Evolutionary conservation across 768 basidiomycete genomes (phyloP).

Genomic region (Panaeolus papilionaceus): DNA sequence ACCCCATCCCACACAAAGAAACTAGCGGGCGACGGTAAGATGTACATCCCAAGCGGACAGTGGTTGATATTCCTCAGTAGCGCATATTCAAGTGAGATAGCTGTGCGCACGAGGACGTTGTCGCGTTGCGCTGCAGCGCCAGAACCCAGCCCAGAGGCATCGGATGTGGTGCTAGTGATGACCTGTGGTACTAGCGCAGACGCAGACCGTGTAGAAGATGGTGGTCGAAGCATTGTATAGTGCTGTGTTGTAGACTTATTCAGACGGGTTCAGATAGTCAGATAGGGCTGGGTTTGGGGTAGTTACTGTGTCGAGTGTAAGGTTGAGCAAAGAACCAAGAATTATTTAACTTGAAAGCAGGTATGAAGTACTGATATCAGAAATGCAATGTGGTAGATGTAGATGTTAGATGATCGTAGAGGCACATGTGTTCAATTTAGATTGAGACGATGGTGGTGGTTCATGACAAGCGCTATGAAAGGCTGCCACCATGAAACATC

Average conservation of each 20-base stretch:
- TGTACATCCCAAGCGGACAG: conserved; percentile 76
- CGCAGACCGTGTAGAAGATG: too few relatives aligned
- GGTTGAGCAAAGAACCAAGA: background rate
- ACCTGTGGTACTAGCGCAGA: background rate
- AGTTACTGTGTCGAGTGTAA: too few relatives aligned
- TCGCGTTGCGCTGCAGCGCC: conserved; percentile 21
- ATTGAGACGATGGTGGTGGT: background rate
- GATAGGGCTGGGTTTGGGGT: too few relatives aligned
- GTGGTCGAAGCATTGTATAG: too few relatives aligned
- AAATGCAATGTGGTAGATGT: background rate
- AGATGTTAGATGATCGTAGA: background rate
- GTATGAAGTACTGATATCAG: background rate
- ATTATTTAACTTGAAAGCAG: background rate
- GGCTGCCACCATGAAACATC: too few relatives aligned
- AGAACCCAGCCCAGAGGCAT: too few relatives aligned
- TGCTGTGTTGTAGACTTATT: too few relatives aligned
- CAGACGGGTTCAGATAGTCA: too few relatives aligned
- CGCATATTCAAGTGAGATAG: conserved; percentile 77
- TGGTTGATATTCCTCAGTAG: conserved; percentile 68
- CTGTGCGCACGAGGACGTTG: conserved; percentile 57
- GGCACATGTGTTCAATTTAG: too few relatives aligned
- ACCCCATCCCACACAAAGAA: conserved; percentile 79
- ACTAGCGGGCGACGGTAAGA: conserved; percentile 66
- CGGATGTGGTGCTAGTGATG: background rate
- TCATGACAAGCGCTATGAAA: background rate